Evolutionary conservation across 1,284 basidiomycete genomes (phyloP).

Genomic region (Wallemia mellicola): DNA sequence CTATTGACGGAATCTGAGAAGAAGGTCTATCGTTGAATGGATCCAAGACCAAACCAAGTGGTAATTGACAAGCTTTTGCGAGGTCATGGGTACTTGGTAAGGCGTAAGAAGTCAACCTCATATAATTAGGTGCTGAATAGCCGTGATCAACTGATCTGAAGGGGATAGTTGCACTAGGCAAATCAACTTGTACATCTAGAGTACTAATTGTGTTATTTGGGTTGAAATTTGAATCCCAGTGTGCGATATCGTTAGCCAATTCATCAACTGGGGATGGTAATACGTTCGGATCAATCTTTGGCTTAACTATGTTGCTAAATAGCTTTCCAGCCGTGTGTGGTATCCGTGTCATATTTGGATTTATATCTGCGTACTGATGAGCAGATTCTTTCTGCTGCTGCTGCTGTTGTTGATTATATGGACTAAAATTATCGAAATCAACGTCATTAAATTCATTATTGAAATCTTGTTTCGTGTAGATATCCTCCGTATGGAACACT

Average conservation of each 20-base stretch:
- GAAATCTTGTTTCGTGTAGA: not conserved
- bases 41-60: slow-evolving; percentile 57
- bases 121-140: slow-evolving; percentile 35
- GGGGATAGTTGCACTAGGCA: not conserved
- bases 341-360: not conserved
- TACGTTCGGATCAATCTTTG: not conserved
- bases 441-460: not conserved
- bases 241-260: not conserved
- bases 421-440: not conserved
- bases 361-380: no score
- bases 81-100: slow-evolving; percentile 55
- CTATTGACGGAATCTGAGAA: slow-evolving; percentile 46
- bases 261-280: not conserved
- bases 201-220: not conserved
- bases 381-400: not conserved
- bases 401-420: not conserved
- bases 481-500: not conserved
- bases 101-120: slow-evolving; percentile 34
- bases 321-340: not conserved
- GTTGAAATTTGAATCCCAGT: not conserved
- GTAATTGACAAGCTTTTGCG: slow-evolving; percentile 50
- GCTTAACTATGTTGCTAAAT: not conserved
- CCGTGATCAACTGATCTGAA: slow-evolving; percentile 13
- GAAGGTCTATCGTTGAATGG: slow-evolving; percentile 69
- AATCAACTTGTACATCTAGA: not conserved